Evolutionary conservation across 2,329 filamentous ascomycete species (phyloP).

Genomic region (Dichotomopilus funicola): DNA sequence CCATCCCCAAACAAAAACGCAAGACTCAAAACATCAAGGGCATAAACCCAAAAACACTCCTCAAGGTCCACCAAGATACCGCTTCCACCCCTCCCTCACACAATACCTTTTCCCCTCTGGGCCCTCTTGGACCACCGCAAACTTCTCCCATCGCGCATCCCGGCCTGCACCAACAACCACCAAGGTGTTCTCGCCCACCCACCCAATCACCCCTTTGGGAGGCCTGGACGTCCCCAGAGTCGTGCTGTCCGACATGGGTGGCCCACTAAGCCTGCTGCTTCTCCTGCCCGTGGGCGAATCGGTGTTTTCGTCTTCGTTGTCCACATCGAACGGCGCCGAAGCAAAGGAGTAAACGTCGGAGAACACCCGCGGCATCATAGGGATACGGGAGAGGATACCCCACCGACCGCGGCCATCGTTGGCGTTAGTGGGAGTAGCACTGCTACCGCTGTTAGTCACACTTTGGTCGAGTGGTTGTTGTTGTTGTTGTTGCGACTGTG

Average conservation of each 20-base stretch:
- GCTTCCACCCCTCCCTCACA: constrained; percentile 73
- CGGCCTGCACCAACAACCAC: constrained; percentile 72
- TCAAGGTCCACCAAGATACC: constrained; percentile 36
- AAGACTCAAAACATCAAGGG: neutral
- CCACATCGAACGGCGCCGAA: constrained; percentile 73
- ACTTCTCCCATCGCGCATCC: constrained; percentile 84
- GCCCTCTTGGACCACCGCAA: constrained; percentile 57
- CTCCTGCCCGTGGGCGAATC: neutral
- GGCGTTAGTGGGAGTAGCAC: constrained; percentile 20
- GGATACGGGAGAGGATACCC: constrained; percentile 77
- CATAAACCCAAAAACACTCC: neutral
- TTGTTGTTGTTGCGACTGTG: constrained; percentile 10
- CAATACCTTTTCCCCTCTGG: constrained; percentile 62
- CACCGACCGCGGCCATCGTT: constrained; percentile 64
- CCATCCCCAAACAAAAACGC: neutral
- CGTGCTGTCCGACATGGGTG: constrained; percentile 38
- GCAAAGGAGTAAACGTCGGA: constrained; percentile 85
- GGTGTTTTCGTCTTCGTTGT: constrained; percentile 50
- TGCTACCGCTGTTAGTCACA: constrained; percentile 4
- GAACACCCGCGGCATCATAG: constrained; percentile 78
- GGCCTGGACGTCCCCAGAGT: constrained; percentile 51
- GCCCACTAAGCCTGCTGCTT: constrained; percentile 36
- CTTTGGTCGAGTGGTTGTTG: constrained; percentile 12
- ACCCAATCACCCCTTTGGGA: constrained; percentile 78
- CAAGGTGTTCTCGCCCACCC: constrained; percentile 68